phyloP scores from a whole-genome alignment of 2,329 filamentous ascomycete species.

The Claviceps maximensis region DNA sequence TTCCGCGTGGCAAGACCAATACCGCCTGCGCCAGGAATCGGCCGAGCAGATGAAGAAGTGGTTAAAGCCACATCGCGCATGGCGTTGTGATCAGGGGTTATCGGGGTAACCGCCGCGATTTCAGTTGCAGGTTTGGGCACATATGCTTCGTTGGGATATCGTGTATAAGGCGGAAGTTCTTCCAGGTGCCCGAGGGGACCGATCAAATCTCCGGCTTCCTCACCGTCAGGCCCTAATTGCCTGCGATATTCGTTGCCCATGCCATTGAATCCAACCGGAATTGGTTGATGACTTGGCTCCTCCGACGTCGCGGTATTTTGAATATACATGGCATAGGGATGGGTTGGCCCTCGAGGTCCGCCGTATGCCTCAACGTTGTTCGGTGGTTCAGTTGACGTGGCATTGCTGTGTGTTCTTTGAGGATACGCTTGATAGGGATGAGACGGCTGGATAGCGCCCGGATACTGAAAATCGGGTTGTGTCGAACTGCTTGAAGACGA shows the following conservation, averaged over 20 bases:
- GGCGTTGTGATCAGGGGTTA: background rate
- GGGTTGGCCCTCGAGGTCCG: conserved; percentile 54
- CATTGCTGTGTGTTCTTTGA: conserved; percentile 56
- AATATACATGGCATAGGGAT: conserved; percentile 77
- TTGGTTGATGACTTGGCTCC: conserved; percentile 29
- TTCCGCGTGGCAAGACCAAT: conserved; percentile 47
- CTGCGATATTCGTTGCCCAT: conserved; percentile 54
- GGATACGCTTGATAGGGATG: conserved; percentile 79
- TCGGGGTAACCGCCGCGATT: conserved; percentile 9
- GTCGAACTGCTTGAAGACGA: conserved; percentile 11
- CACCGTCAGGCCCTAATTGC: conserved; percentile 63
- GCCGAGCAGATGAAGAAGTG: conserved; percentile 1
- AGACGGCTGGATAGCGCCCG: conserved; percentile 58
- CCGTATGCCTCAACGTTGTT: conserved; percentile 33
- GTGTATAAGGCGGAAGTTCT: conserved; percentile 79
- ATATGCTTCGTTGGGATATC: conserved; percentile 67
- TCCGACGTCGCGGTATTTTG: conserved; percentile 56
- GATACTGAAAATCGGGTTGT: conserved; percentile 49
- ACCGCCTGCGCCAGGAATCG: conserved; percentile 44
- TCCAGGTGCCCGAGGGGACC: conserved; percentile 82
- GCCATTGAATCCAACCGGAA: conserved; percentile 64
- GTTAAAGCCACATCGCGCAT: background rate
- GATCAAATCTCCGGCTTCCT: conserved; percentile 77
- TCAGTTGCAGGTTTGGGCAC: conserved; percentile 24
- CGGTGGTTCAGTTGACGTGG: conserved; percentile 50